Percentiles rank a stretch among this genome's conserved stretches.
phyloP scores from a whole-genome alignment of 2,329 filamentous ascomycete genomes.

The Talaromyces funiculosus region DNA sequence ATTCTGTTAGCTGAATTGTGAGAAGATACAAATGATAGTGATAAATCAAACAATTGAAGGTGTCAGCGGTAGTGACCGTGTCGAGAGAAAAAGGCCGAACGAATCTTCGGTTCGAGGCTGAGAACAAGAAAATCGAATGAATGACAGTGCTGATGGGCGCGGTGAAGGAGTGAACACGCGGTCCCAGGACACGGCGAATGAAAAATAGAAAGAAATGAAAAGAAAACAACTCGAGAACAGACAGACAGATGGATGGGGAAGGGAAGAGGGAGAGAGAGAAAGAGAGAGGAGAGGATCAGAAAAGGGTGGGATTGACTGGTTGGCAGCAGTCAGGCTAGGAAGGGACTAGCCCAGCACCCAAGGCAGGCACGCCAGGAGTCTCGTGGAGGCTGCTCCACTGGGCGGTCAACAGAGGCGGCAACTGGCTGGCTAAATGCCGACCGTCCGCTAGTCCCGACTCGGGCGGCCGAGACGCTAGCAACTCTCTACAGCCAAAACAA shows the following conservation, averaged over 20 bases:
- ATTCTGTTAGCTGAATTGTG: conserved; percentile 22
- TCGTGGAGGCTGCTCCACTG: conserved; percentile 3
- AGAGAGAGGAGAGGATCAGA: conserved; percentile 6
- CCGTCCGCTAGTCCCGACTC: not conserved
- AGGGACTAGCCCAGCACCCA: not conserved
- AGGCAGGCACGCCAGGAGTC: not conserved
- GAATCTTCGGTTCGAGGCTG: conserved; percentile 1
- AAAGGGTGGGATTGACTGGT: conserved; percentile 2
- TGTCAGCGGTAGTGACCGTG: conserved; percentile 12
- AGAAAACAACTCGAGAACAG: conserved; percentile 24
- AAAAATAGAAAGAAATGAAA: conserved; percentile 25
- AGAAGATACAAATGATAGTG: conserved; percentile 34
- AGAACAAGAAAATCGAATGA: conserved; percentile 7
- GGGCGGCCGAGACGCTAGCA: not conserved
- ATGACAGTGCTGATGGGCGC: conserved; percentile 39
- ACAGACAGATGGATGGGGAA: conserved; percentile 22
- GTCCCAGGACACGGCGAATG: conserved; percentile 30
- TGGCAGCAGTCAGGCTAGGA: not conserved
- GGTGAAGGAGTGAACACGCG: conserved; percentile 50
- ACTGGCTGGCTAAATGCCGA: not conserved
- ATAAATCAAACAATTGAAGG: conserved; percentile 19
- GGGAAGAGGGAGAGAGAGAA: conserved; percentile 17
- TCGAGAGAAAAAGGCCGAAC: conserved; percentile 3
- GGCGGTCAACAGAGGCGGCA: not conserved
- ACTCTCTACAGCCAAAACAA: not conserved